These are phyloP conservation scores for Leccinum aurantiacum DNA, from an alignment of 768 basidiomycete species.

Conservation along the genomic window DNA sequence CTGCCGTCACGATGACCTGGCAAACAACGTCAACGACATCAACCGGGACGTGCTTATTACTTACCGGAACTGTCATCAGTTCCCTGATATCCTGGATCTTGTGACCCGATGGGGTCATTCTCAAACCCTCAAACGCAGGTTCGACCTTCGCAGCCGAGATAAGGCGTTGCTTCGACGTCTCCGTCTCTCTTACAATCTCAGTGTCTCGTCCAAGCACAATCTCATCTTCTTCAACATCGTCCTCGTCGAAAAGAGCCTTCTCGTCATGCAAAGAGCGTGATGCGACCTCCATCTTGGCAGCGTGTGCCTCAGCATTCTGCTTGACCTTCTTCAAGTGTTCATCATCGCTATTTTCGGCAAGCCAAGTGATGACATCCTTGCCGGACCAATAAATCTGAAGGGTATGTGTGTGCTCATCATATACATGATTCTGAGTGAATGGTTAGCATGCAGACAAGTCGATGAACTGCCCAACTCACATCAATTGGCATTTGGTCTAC, in stretches of 20 bases:
- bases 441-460: slow-evolving; percentile 17
- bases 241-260: slow-evolving; percentile 85
- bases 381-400: slow-evolving; percentile 96
- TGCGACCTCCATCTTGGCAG: slow-evolving; percentile 86
- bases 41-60: slow-evolving; percentile 33
- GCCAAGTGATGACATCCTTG: slow-evolving; percentile 91
- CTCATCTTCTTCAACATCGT: slow-evolving; percentile 78
- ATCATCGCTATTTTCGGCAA: slow-evolving; percentile 94
- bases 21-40: slow-evolving; percentile 8
- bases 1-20: slow-evolving; percentile 92
- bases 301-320: slow-evolving; percentile 88
- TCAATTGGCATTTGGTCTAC: slow-evolving; percentile 99
- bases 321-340: slow-evolving; percentile 95
- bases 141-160: slow-evolving; percentile 73
- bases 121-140: slow-evolving; percentile 83
- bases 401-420: slow-evolving; percentile 91
- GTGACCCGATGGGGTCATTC: slow-evolving; percentile 73
- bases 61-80: slow-evolving; percentile 88
- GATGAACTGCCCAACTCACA: slow-evolving; percentile 44
- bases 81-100: slow-evolving; percentile 94
- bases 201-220: slow-evolving; percentile 69
- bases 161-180: slow-evolving; percentile 74
- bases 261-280: slow-evolving; percentile 86
- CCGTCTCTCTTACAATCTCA: slow-evolving; percentile 40
- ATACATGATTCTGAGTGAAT: slow-evolving; percentile 79